Evolutionary conservation across 495 filamentous ascomycete genomes (phyloP), one percentile per base, ranked within the genome.

Genomic region (Xylaria castorea): DNA sequence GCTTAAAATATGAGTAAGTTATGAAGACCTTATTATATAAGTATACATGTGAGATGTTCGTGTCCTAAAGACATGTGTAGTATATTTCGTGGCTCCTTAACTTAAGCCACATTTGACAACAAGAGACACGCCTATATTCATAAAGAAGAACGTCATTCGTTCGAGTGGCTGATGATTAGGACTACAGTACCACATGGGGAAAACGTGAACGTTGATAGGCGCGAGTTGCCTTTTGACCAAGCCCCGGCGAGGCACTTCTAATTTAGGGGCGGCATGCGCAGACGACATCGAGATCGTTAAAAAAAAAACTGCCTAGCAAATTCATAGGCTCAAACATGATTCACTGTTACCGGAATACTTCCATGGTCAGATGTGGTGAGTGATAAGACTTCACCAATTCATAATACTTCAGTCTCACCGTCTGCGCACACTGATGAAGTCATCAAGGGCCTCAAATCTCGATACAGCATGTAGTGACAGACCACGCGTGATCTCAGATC

Each of bases 401-500:
- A 9, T 30, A 34, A 12, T 32, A 8, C 14, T 66, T 20, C 48
- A 11, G 18, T 18, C 9, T 57, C n/a, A 64, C 58, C 32, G 25
- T 32, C 25, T 27, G 9, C 18, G 40, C 42, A 64, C 20, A 18
- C 61, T 36, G 25, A 65, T 71, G 60, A 65, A 34, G 36, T 57
- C 60, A 50, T 51, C 36, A 1, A 27, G 22, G 36, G 12, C 48
- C 25, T 65, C 48, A 36, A 14, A 36, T 42, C 48, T 51, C 44
- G 68, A 62, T 46, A 32, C 50, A 22, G 8, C 25, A 9, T 25
- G 38, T 20, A 40, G 16, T 53, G 34, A 44, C n/a, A 42, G 38
- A 51, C 27, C 22, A 51, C 40, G 5, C 50, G 46, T 46, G 60
- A 71, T 65, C 60, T 65, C 18, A n/a, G 61, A 62, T 53, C 27